Conservation (phyloP, 345 rosid species). For the Kandelia obovata region DNA sequence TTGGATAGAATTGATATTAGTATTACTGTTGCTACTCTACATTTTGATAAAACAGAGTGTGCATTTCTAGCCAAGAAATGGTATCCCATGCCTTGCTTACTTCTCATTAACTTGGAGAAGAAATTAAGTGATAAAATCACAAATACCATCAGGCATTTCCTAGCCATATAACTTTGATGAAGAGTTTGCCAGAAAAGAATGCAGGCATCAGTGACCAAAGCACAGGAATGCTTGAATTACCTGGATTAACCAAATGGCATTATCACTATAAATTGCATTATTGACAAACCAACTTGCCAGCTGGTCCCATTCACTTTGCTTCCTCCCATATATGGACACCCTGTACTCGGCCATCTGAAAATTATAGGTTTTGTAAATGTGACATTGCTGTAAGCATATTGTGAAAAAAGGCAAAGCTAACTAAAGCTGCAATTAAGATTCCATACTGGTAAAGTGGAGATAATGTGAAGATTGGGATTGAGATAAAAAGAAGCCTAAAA, state of each 20-base stretch:
- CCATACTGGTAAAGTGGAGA: too few relatives aligned
- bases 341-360: slow-evolving; percentile 54
- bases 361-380: slow-evolving; percentile 3
- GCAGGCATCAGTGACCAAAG: background rate
- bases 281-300: slow-evolving; percentile 56
- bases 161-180: background rate
- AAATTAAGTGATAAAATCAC: background rate
- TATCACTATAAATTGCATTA: slow-evolving; percentile 48
- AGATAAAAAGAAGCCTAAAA: too few relatives aligned
- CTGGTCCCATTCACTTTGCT: slow-evolving; percentile 64
- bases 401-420: background rate
- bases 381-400: background rate
- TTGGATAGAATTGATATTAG: too few relatives aligned
- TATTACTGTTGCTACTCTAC: too few relatives aligned
- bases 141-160: background rate
- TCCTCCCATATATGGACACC: slow-evolving; percentile 51
- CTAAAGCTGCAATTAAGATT: too few relatives aligned
- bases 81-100: background rate
- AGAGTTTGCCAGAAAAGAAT: background rate
- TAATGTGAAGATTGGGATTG: too few relatives aligned
- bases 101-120: background rate
- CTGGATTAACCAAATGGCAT: slow-evolving; percentile 55
- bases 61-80: background rate
- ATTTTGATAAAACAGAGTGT: too few relatives aligned
- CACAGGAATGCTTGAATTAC: slow-evolving; percentile 18